Evolutionary conservation across 768 basidiomycete species (phyloP).

Genomic region (Hericium erinaceus): DNA sequence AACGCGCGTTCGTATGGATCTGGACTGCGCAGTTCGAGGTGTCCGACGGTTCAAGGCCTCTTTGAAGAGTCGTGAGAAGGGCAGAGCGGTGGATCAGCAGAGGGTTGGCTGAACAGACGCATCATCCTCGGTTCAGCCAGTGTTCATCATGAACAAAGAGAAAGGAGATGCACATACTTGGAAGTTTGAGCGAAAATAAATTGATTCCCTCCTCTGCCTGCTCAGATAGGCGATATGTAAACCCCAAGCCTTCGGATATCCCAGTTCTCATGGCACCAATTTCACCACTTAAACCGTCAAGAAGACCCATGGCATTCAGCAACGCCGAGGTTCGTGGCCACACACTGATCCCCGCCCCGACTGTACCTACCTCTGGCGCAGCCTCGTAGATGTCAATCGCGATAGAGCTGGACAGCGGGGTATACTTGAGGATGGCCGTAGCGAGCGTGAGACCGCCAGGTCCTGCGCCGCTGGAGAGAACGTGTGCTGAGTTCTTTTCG

Average conservation of each 20-base stretch:
- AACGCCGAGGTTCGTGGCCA: not conserved
- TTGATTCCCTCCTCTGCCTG: no score
- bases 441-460: not conserved
- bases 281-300: not conserved
- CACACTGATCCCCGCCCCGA: slow-evolving; percentile 1
- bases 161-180: not conserved
- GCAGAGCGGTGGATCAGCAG: not conserved
- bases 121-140: not conserved
- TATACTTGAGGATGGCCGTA: not conserved
- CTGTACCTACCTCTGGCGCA: not conserved
- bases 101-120: not conserved
- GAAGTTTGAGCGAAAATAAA: not conserved
- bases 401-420: not conserved
- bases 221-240: not conserved
- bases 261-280: not conserved
- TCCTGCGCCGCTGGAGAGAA: not conserved
- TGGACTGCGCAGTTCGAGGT: not conserved
- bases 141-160: not conserved
- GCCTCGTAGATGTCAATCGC: not conserved
- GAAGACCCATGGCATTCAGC: not conserved
- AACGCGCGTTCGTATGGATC: not conserved
- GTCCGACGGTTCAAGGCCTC: not conserved
- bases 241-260: not conserved
- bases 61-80: not conserved
- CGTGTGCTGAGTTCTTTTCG: not conserved